Percentiles rank a stretch among this genome's conserved stretches.
phyloP scores from a whole-genome alignment of 305 asterid genomes.

The Solanum aculeatissimum region DNA sequence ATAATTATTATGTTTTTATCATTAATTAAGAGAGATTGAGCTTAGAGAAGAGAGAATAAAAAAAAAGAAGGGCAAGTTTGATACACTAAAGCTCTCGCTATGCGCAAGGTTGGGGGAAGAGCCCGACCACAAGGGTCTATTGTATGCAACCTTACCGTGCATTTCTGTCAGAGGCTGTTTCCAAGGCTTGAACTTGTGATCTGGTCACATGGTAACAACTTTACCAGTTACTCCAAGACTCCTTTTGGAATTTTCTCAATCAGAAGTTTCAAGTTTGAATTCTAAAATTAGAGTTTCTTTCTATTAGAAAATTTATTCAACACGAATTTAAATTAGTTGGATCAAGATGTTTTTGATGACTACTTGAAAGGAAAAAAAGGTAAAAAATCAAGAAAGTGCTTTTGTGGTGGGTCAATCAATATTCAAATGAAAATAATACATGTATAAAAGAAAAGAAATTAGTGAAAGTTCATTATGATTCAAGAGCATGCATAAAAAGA shows the following conservation, averaged over 20 bases:
- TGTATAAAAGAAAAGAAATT: neutral
- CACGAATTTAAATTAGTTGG: neutral
- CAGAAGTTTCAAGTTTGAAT: neutral
- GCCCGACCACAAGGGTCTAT: no score
- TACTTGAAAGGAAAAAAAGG: no score
- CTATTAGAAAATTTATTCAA: no score
- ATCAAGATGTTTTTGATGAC: neutral
- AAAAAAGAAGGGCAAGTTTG: no score
- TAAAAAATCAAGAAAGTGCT: neutral
- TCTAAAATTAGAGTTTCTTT: neutral
- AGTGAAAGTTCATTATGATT: neutral
- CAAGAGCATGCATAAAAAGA: neutral
- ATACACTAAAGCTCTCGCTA: no score
- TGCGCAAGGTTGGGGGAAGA: no score
- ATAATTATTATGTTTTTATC: neutral
- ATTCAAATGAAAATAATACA: neutral
- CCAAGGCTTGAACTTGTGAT: no score
- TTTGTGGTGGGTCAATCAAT: neutral
- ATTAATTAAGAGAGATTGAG: neutral
- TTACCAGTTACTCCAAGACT: no score
- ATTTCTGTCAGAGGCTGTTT: no score
- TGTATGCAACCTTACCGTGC: no score
- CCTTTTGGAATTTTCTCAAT: neutral
- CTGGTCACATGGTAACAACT: no score
- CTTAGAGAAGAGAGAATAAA: neutral